Evolutionary conservation across 352 stramenopile genomes (phyloP).

Genomic region (Phytophthora idaei): DNA sequence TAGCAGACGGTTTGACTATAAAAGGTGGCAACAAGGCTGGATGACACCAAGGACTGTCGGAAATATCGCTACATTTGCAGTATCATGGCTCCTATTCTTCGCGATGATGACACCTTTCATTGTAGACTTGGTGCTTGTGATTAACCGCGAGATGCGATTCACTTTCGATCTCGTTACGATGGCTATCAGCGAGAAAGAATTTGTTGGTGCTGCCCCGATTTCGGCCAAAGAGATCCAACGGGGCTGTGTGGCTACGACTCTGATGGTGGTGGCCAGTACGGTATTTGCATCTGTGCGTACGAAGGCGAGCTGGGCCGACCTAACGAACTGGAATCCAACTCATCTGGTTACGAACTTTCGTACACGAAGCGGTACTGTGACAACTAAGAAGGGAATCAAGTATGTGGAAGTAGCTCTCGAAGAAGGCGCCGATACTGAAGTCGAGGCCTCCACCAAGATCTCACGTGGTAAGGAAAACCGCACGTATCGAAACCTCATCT

Average conservation of each 20-base stretch:
- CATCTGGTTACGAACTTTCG: constrained; percentile 1
- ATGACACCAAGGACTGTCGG: not conserved
- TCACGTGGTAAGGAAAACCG: not conserved
- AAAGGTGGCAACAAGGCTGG: constrained; percentile 2
- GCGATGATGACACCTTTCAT: constrained; percentile 33
- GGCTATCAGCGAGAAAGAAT: constrained; percentile 33
- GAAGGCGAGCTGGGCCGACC: constrained; percentile 8
- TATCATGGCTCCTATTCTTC: constrained; percentile 34
- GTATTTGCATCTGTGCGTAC: constrained; percentile 10
- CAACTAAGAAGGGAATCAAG: constrained; percentile 1
- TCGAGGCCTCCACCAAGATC: not conserved
- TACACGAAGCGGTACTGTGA: not conserved
- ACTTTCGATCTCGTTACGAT: constrained; percentile 36
- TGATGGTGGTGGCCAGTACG: constrained; percentile 18
- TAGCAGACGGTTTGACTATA: not conserved
- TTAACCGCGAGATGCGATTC: constrained; percentile 44
- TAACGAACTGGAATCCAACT: constrained; percentile 21
- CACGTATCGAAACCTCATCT: not conserved
- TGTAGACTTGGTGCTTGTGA: constrained; percentile 42
- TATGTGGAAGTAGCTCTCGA: constrained; percentile 19
- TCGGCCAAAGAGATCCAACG: constrained; percentile 34
- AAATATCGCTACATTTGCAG: constrained; percentile 9
- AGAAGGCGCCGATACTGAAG: constrained; percentile 6
- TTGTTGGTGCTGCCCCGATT: constrained; percentile 37
- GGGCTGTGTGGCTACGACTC: constrained; percentile 26